Evolutionary conservation across 768 basidiomycete genomes (phyloP).

Genomic region (Leccinum pellstonianum): DNA sequence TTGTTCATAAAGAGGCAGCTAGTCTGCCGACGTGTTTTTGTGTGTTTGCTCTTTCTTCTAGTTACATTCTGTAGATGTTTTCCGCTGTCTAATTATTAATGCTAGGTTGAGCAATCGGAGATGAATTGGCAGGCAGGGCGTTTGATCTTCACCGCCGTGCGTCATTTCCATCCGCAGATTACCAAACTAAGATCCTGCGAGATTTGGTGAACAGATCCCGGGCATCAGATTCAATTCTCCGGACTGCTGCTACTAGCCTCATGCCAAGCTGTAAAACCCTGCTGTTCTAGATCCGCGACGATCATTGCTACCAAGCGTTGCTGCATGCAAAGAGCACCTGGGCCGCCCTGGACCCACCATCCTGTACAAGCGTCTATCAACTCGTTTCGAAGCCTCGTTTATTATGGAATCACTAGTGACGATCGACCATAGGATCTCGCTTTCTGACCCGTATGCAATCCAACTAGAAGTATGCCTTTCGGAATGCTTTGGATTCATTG

Average conservation of each 20-base stretch:
- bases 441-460: neutral
- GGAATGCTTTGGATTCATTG: neutral
- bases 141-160: neutral
- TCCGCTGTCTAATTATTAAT: neutral
- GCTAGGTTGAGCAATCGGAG: constrained; percentile 1
- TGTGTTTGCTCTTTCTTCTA: neutral
- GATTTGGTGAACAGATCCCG: neutral
- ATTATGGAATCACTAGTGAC: neutral
- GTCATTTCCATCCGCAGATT: constrained; percentile 5
- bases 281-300: neutral
- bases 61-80: neutral
- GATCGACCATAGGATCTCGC: neutral
- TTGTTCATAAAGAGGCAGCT: constrained; percentile 5
- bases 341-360: constrained; percentile 14
- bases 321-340: neutral
- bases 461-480: neutral
- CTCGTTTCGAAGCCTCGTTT: neutral
- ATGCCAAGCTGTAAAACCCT: constrained; percentile 27
- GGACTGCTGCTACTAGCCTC: constrained; percentile 2
- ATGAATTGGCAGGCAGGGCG: neutral
- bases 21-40: constrained; percentile 10
- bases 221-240: constrained; percentile 11
- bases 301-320: neutral
- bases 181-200: neutral
- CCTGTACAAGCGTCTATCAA: constrained; percentile 27